Conservation (phyloP, 2,329 filamentous ascomycete species). For the Drechslerella dactyloides region DNA sequence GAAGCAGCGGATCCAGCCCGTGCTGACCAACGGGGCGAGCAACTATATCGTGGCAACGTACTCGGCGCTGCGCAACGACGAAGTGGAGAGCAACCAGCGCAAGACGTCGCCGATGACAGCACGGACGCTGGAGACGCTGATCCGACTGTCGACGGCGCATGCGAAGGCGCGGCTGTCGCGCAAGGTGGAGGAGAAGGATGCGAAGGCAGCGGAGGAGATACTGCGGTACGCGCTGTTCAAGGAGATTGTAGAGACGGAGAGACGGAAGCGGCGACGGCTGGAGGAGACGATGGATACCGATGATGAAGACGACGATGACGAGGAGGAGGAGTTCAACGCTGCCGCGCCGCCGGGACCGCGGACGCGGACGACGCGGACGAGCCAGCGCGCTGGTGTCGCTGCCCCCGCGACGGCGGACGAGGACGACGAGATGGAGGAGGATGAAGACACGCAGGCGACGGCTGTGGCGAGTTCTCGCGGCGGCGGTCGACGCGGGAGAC, state of each 20-base stretch:
- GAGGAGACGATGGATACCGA: conserved; percentile 69
- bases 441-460: conserved; percentile 57
- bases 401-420: conserved; percentile 58
- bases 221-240: conserved; percentile 96
- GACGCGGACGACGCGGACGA: conserved; percentile 61
- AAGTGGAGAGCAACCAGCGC: conserved; percentile 90
- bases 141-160: conserved; percentile 93
- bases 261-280: conserved; percentile 79
- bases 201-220: conserved; percentile 84
- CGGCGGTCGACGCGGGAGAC: conserved; percentile 17
- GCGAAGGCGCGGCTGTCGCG: conserved; percentile 89
- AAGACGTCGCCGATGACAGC: conserved; percentile 95
- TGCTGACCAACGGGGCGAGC: conserved; percentile 87
- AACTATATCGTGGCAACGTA: conserved; percentile 92
- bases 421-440: conserved; percentile 58
- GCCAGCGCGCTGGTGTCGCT: conserved; percentile 57
- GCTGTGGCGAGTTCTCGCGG: conserved; percentile 45
- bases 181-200: conserved; percentile 87
- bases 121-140: conserved; percentile 95
- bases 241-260: conserved; percentile 75
- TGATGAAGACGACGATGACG: conserved; percentile 66
- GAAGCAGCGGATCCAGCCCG: conserved; percentile 86
- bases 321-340: conserved; percentile 63
- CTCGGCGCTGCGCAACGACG: conserved; percentile 90
- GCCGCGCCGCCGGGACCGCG: conserved; percentile 60